Evolutionary conservation across 23 red algal genomes (phyloP).

Genomic region (Gracilaria gracilis): DNA sequence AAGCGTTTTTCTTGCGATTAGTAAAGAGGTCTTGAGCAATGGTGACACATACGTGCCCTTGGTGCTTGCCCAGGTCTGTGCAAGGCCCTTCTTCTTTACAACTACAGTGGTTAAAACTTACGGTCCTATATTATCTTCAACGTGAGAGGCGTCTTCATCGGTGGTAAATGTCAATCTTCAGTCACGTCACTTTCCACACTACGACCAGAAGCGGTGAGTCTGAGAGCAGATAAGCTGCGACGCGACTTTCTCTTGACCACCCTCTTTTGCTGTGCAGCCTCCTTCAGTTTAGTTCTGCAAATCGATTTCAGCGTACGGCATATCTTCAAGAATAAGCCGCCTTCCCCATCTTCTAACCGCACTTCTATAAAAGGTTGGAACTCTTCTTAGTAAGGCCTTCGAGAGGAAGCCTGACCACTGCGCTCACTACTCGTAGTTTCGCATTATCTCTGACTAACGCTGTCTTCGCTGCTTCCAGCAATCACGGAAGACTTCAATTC

Average conservation of each 20-base stretch:
- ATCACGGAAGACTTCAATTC: background rate
- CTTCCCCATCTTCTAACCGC: constrained; percentile 72
- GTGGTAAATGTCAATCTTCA: constrained; percentile 4
- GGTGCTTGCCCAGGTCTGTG: too few relatives aligned
- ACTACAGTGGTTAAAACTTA: too few relatives aligned
- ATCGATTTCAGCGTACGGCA: constrained; percentile 84
- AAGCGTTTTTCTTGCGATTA: too few relatives aligned
- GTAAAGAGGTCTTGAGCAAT: too few relatives aligned
- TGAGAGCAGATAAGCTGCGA: constrained; percentile 5
- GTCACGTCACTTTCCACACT: constrained; percentile 48
- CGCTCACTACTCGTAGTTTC: background rate
- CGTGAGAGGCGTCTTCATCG: too few relatives aligned
- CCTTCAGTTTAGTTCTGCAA: constrained; percentile 72
- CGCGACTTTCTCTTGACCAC: background rate
- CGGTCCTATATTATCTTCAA: too few relatives aligned
- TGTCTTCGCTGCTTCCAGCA: constrained; percentile 1
- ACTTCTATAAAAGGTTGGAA: constrained; percentile 82
- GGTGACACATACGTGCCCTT: too few relatives aligned
- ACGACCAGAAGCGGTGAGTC: constrained; percentile 30
- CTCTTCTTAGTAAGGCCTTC: constrained; percentile 4
- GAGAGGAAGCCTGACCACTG: background rate
- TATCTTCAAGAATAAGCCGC: constrained; percentile 76
- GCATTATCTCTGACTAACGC: background rate
- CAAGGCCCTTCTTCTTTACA: too few relatives aligned
- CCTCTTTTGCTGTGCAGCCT: constrained; percentile 66